phyloP scores from a whole-genome alignment of 495 filamentous ascomycete genomes.

The Corynascus novoguineensis region DNA sequence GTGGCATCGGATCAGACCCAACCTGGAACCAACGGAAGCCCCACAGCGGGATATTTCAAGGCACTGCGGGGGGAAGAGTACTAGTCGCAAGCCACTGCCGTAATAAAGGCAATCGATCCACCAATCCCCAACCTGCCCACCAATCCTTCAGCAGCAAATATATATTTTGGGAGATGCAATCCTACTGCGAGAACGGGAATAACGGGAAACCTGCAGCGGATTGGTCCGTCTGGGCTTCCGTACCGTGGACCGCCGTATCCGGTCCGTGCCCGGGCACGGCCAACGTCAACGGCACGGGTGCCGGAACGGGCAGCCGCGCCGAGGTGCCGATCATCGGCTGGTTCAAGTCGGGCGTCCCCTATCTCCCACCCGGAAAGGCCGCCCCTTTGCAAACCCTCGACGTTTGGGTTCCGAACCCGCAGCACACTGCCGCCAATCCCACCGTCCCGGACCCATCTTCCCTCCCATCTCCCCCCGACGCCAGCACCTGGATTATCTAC shows the following conservation, averaged over 20 bases:
- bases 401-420: slow-evolving; percentile 20
- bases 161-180: background rate
- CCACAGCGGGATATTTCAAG: slow-evolving; percentile 5
- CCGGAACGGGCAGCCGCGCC: background rate
- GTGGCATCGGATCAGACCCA: background rate
- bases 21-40: background rate
- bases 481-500: slow-evolving; percentile 45
- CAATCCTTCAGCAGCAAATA: background rate
- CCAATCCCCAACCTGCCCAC: background rate
- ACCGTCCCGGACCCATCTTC: background rate
- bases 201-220: background rate
- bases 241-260: slow-evolving; percentile 14
- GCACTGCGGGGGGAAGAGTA: background rate
- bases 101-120: background rate
- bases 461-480: slow-evolving; percentile 5
- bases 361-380: background rate
- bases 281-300: background rate
- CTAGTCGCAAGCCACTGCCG: background rate
- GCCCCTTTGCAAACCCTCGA: slow-evolving; percentile 23
- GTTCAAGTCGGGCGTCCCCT: slow-evolving; percentile 19
- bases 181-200: background rate
- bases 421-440: background rate
- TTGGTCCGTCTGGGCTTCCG: slow-evolving; percentile 13
- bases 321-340: slow-evolving; percentile 12
- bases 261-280: background rate